Percentiles rank a stretch among this genome's conserved stretches.
Evolutionary conservation across 2,329 filamentous ascomycete genomes (phyloP).

Genomic region (Atkinsonella hypoxylon): DNA sequence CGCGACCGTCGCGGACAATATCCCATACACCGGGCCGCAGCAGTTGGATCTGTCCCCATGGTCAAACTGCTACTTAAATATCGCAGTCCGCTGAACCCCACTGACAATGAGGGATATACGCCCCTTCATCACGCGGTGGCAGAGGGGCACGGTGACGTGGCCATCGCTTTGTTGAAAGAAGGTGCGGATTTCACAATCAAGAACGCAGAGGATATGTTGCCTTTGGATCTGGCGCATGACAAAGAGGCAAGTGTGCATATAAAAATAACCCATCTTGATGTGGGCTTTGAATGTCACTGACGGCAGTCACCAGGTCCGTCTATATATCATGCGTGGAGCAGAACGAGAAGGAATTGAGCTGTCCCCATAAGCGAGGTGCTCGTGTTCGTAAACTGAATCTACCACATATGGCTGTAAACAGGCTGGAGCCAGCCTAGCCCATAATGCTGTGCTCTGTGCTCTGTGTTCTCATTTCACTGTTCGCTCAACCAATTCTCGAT

Average conservation of each 20-base stretch:
- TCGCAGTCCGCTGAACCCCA: conserved; percentile 69
- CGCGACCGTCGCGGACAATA: conserved; percentile 85
- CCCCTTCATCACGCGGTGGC: conserved; percentile 80
- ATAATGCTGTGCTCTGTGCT: not conserved
- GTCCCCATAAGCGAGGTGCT: conserved; percentile 12
- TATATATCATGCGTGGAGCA: conserved; percentile 65
- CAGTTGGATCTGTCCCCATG: conserved; percentile 80
- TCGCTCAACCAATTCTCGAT: conserved; percentile 80
- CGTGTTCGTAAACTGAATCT: not conserved
- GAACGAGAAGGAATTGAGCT: conserved; percentile 74
- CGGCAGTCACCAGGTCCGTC: conserved; percentile 43
- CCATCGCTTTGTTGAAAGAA: conserved; percentile 68
- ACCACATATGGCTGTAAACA: not conserved
- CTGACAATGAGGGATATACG: conserved; percentile 73
- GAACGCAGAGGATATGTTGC: conserved; percentile 56
- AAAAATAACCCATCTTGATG: not conserved
- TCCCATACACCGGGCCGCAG: conserved; percentile 81
- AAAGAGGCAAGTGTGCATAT: conserved; percentile 48
- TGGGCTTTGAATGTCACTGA: conserved; percentile 3
- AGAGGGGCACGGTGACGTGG: conserved; percentile 71
- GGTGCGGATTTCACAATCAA: conserved; percentile 74
- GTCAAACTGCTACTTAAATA: conserved; percentile 66
- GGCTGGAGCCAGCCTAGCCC: not conserved
- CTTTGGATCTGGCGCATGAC: conserved; percentile 79
- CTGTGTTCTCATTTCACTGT: conserved; percentile 48